Base-by-base conservation (phyloP, 345 rosid species). In the Syzygium oleosum region DNA sequence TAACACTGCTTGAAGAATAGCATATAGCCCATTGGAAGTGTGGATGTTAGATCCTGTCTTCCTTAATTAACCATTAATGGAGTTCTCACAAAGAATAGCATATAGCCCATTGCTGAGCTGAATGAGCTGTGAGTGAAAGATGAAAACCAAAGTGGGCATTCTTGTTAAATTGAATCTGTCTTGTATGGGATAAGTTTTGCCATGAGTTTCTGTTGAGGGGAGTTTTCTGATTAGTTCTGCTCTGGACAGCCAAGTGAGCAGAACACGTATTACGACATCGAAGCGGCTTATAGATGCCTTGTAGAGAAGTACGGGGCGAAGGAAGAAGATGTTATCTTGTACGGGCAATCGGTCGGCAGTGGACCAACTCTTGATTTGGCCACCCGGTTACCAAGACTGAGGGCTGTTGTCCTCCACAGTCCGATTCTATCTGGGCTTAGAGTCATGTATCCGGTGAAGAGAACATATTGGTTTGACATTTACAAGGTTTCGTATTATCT, bases 401-500 rank as follows among this genome's bases (percentile, higher is more conserved):
- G 99, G 90, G 98, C 99, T 1, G 99, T 97, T 88, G 96, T 97
- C 91, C 98, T 97, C 80, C 99, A 97, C 91, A 97, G 99, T 88
- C 97, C 99, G 0, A 96, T 97, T 89, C 90, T 95, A 51, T 96
- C 99, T 23, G 98, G 99, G 85, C 94, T 96, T 55, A 93, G 99
- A 84, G 99, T 97, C 85, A 92, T 97, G 96, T 96, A 95, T 89
- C 97, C 99, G 6, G 99, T 97, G 84, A 97, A 95, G 88, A 91
- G 94, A 84, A 95, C 98, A 12, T 97, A 96, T 92, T 97, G 99
- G 99, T 97, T 97, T 34, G 99, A 97, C 92, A 97, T 96, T 85
- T 97, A 94, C 88, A 96, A 97, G 97, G 98, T 94, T 85, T 84
- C 23, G 25, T 79, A 51, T 86, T 83, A 55, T 41, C 25, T 41